A percentile compares a stretch with the other conserved stretches of the same genome.
Conservation (phyloP, 1,139 yeast genomes). For the Lodderomyces jiufengensis region DNA sequence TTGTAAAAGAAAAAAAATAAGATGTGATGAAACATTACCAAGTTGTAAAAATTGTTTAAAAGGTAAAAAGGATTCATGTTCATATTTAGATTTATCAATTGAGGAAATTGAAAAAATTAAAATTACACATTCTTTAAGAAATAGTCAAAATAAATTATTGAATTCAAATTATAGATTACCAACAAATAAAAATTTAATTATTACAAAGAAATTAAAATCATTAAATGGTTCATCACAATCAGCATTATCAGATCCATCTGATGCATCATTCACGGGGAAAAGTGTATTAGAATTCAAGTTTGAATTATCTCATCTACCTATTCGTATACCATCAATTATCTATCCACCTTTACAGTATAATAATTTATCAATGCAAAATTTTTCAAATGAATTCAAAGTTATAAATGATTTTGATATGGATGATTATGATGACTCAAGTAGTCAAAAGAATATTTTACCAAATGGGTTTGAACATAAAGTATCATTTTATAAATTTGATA, state of each 20-base stretch:
- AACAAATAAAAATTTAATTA: slow-evolving; percentile 20
- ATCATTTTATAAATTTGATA: slow-evolving; percentile 7
- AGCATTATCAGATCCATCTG: neutral
- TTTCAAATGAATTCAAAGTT: slow-evolving; percentile 17
- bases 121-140: slow-evolving; percentile 27
- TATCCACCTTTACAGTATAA: slow-evolving; percentile 27
- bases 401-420: slow-evolving; percentile 11
- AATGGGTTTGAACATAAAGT: slow-evolving; percentile 9
- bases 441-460: slow-evolving; percentile 7
- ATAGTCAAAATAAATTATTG: slow-evolving; percentile 27
- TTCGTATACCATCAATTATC: slow-evolving; percentile 20
- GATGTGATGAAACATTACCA: slow-evolving; percentile 47
- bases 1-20: slow-evolving; percentile 43
- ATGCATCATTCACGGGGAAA: neutral
- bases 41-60: slow-evolving; percentile 38
- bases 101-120: slow-evolving; percentile 26
- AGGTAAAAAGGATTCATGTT: slow-evolving; percentile 29
- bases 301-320: slow-evolving; percentile 23
- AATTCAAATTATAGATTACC: slow-evolving; percentile 28
- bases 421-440: slow-evolving; percentile 2
- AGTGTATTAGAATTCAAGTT: slow-evolving; percentile 23
- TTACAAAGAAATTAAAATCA: no score
- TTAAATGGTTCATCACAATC: neutral
- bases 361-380: slow-evolving; percentile 19
- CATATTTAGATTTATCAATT: slow-evolving; percentile 26